These are phyloP conservation scores for Skeletonema menzelii DNA, from an alignment of 108 stramenopile species.

Conservation along the genomic window DNA sequence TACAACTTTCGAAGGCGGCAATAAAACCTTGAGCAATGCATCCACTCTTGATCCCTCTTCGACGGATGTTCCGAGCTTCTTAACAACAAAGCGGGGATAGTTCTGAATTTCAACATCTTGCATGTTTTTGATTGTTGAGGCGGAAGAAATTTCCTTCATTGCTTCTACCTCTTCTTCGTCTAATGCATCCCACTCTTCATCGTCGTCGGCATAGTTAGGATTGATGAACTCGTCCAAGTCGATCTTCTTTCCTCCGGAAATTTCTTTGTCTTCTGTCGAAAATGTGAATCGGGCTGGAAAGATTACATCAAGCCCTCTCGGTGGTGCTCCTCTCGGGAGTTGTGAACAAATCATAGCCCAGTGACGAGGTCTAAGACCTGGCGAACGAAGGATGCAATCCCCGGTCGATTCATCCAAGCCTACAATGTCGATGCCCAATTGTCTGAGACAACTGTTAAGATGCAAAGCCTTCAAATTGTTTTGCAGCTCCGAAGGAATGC, in stretches of 20 bases:
- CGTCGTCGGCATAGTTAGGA: conserved; percentile 59
- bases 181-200: conserved; percentile 83
- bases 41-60: conserved; percentile 61
- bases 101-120: conserved; percentile 69
- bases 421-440: conserved; percentile 81
- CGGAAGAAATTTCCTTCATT: conserved; percentile 83
- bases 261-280: conserved; percentile 60
- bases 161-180: conserved; percentile 88
- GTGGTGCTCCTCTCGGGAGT: conserved; percentile 57
- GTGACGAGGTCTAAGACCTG: conserved; percentile 84
- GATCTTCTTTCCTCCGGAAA: conserved; percentile 67
- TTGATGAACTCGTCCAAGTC: conserved; percentile 55
- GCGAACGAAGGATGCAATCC: conserved; percentile 80
- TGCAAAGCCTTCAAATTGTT: conserved; percentile 78
- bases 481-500: conserved; percentile 71
- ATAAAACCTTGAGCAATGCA: conserved; percentile 64
- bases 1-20: conserved; percentile 77
- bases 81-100: conserved; percentile 75
- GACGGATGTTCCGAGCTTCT: conserved; percentile 45
- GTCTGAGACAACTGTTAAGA: conserved; percentile 80
- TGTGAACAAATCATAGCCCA: conserved; percentile 69
- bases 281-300: conserved; percentile 70
- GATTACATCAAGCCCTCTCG: conserved; percentile 73
- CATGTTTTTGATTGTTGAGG: conserved; percentile 60
- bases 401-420: conserved; percentile 56